A percentile compares a stretch with the other conserved stretches of the same genome.
These are phyloP conservation scores for Tuber borchii DNA, from an alignment of 495 filamentous ascomycete species.

Conservation along the genomic window DNA sequence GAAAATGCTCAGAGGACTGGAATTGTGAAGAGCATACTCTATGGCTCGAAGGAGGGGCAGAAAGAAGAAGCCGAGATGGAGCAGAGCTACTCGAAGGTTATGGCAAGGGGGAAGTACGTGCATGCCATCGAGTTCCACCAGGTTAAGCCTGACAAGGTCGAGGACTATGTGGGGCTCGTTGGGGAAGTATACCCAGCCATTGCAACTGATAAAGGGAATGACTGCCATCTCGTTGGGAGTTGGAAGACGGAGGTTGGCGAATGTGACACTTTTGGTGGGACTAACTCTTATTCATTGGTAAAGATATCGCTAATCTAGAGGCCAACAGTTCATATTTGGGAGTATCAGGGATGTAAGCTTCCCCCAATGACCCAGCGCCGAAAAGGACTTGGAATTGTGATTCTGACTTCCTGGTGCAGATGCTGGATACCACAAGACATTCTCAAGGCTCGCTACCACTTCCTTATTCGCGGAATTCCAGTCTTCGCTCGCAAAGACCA, in stretches of 20 bases:
- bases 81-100: constrained; percentile 83
- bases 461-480: constrained; percentile 79
- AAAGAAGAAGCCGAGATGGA: constrained; percentile 92
- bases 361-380: background rate
- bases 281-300: constrained; percentile 28
- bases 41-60: constrained; percentile 89
- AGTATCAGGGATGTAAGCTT: constrained; percentile 84
- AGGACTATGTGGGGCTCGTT: constrained; percentile 89
- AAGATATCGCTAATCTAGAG: constrained; percentile 14
- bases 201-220: constrained; percentile 72
- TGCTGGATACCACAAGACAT: constrained; percentile 85
- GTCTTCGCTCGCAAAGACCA: constrained; percentile 66
- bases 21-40: constrained; percentile 62
- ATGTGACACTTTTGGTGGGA: constrained; percentile 86
- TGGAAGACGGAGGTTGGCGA: constrained; percentile 98
- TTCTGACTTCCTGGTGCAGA: constrained; percentile 17
- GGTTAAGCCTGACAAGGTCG: constrained; percentile 89
- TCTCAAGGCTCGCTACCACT: constrained; percentile 71
- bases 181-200: constrained; percentile 86
- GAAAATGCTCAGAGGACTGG: constrained; percentile 27
- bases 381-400: background rate
- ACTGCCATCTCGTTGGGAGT: constrained; percentile 92
- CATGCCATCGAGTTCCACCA: constrained; percentile 96
- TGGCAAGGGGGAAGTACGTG: constrained; percentile 95
- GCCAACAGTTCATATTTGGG: constrained; percentile 87